Conservation (phyloP, 768 basidiomycete species). For the Russula virescens region DNA sequence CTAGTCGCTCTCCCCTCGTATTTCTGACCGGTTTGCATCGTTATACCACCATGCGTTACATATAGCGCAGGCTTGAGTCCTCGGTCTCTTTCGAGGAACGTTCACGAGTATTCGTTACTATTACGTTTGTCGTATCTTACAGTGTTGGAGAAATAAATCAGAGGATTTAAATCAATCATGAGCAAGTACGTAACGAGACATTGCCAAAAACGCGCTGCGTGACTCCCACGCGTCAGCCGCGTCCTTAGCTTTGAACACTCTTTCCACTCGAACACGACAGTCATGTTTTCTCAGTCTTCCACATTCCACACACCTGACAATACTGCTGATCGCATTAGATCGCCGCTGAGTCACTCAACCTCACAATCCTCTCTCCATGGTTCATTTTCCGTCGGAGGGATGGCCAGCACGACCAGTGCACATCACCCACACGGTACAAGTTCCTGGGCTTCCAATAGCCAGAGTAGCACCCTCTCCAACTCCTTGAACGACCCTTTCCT, state of each 20-base stretch:
- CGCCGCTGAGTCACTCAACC: conserved; percentile 3
- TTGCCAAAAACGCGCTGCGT: neutral
- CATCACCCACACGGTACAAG: conserved; percentile 45
- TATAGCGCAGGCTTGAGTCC: neutral
- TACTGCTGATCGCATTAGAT: conserved; percentile 11
- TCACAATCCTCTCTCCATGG: conserved; percentile 30
- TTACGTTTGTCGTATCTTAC: neutral
- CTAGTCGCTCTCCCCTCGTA: neutral
- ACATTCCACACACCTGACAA: conserved; percentile 14
- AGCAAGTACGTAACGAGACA: neutral
- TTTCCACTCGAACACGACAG: neutral
- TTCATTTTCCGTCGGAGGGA: conserved; percentile 54
- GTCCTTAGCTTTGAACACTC: neutral
- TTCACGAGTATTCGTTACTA: neutral
- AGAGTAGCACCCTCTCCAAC: conserved; percentile 39
- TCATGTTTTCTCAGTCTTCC: conserved; percentile 21
- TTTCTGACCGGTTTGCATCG: neutral
- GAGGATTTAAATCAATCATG: too few relatives aligned
- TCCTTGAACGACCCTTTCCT: conserved; percentile 62
- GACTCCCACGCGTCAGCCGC: neutral
- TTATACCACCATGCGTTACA: neutral
- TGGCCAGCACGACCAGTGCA: conserved; percentile 44
- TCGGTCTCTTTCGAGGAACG: neutral
- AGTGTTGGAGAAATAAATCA: too few relatives aligned
- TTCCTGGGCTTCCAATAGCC: conserved; percentile 47